Base-by-base conservation (phyloP, 805 yeast species). In the Lachancea dasiensis region DNA sequence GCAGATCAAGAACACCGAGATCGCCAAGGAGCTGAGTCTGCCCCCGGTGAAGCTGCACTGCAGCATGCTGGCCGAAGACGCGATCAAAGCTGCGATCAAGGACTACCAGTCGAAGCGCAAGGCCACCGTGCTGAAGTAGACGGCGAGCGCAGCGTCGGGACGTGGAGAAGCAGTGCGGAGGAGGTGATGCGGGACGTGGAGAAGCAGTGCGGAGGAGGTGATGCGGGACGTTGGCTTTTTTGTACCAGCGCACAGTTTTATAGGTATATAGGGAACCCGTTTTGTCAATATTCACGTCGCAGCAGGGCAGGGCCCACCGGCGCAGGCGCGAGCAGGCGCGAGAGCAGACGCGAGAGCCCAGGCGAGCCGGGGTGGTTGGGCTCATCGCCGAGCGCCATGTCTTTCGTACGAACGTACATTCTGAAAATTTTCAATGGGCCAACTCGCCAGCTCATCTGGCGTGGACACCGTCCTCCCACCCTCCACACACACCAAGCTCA, bases 21-120 rank as follows among this genome's bases (percentile, higher is more conserved):
- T 92, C 52, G 98, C 98, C 34, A 83, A 84, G 63, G 98, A 92
- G 63, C 73, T 92, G 54, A 79, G 90, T 42, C 73, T 92, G 53
- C 98, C 98, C 15, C 98, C 98, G 1, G 97, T 92, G 39, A 92
- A 92, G 63, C 73, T 92, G 53, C 98, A 92, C 62, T 92, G 98
- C 64, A 86, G 96, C 13, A 92, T 92, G 98, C 73, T 92, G 55
- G 98, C 98, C 13, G 98, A 92, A 65, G 98, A 92, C 57, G 98
- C 98, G 36, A 92, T 92, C 64, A 90, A 92, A 72, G 80, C 89
- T 37, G 98, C 98, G 10, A 87, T 92, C 51, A 87, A 86, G 68
- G 97, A 92, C 64, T 92, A 90, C 73, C 80, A 77, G 65, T 64
- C 86, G 36, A 92, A 92, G 80, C 78, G 95, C 64, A 49, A 44